These are phyloP conservation scores for Epipyxis sp. DNA, from an alignment of 108 stramenopile species.

Conservation along the genomic window DNA sequence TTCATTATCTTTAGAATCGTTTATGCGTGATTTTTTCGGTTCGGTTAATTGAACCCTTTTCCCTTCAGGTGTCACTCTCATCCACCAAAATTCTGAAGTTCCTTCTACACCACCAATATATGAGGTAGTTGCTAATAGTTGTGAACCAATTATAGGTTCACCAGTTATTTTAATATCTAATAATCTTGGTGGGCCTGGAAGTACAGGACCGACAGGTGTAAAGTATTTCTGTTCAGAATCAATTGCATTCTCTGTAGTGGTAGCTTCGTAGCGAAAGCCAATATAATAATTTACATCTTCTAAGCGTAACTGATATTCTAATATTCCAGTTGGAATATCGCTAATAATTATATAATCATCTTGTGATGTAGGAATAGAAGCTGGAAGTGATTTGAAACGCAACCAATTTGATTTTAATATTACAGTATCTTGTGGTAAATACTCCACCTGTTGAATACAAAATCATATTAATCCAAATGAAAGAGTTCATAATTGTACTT, in stretches of 20 bases:
- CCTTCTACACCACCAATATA: constrained; percentile 28
- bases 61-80: not conserved
- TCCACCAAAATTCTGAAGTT: constrained; percentile 26
- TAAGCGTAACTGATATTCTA: not conserved
- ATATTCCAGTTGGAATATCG: too few species aligned
- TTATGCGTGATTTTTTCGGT: too few species aligned
- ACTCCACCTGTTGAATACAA: too few species aligned
- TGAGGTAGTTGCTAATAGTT: not conserved
- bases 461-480: too few species aligned
- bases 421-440: too few species aligned
- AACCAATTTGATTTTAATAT: too few species aligned
- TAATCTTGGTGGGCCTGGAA: constrained; percentile 27
- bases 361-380: too few species aligned
- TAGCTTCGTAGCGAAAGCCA: not conserved
- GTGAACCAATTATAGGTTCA: not conserved
- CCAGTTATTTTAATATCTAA: not conserved
- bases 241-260: not conserved
- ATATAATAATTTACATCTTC: constrained; percentile 16
- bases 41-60: constrained; percentile 15
- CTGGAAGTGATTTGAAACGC: too few species aligned
- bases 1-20: too few species aligned
- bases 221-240: not conserved
- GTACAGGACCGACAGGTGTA: constrained; percentile 17
- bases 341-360: too few species aligned
- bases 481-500: too few species aligned